These are phyloP conservation scores for Aspergillus bertholletiae DNA, from an alignment of 495 filamentous ascomycete species.

Conservation along the genomic window DNA sequence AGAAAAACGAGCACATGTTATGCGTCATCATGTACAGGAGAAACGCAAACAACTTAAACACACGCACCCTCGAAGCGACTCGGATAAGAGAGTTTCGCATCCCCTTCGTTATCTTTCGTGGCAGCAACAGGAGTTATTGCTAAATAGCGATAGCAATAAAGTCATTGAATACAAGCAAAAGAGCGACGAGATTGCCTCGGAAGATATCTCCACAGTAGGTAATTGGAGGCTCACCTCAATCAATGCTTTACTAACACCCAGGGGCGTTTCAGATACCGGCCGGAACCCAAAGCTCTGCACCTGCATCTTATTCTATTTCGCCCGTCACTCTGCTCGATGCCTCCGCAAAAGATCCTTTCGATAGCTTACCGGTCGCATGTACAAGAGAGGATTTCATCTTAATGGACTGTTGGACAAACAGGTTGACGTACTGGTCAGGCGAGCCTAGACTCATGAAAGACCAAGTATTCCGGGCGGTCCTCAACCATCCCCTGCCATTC, in stretches of 20 bases:
- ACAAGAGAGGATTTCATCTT: constrained; percentile 28
- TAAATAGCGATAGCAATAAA: constrained; percentile 3
- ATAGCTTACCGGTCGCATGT: constrained; percentile 22
- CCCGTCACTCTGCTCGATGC: constrained; percentile 29
- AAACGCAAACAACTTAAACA: constrained; percentile 36
- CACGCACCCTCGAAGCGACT: constrained; percentile 13
- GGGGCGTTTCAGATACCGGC: constrained; percentile 16
- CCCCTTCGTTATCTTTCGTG: constrained; percentile 22
- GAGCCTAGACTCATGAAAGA: constrained; percentile 38
- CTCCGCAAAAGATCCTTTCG: constrained; percentile 34
- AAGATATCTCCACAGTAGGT: constrained; percentile 1
- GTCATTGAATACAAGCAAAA: background rate
- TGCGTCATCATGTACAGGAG: constrained; percentile 48
- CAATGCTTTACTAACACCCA: background rate
- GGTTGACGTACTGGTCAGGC: constrained; percentile 44
- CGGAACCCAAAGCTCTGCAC: constrained; percentile 12
- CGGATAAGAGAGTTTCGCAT: constrained; percentile 14
- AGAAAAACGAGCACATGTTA: constrained; percentile 46
- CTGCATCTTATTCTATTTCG: constrained; percentile 14
- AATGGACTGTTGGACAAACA: constrained; percentile 34
- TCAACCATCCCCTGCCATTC: constrained; percentile 35
- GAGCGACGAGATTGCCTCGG: background rate
- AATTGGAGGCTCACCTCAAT: background rate
- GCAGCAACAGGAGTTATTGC: constrained; percentile 15
- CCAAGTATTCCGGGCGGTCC: constrained; percentile 32